Evolutionary conservation across 2,329 filamentous ascomycete genomes (phyloP).

Genomic region (Cladosporium sp.): DNA sequence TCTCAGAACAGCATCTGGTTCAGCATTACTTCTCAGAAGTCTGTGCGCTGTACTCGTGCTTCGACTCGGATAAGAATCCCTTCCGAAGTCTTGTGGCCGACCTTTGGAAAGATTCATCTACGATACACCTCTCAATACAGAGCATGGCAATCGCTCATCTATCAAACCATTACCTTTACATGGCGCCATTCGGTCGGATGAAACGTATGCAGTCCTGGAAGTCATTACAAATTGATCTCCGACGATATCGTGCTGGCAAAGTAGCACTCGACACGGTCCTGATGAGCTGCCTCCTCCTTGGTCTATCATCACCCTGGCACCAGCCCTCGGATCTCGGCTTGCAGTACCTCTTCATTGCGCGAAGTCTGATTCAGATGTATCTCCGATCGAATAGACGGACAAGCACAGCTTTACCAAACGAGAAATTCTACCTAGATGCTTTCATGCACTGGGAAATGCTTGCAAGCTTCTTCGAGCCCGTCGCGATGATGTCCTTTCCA

Average conservation of each 20-base stretch:
- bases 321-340: constrained; percentile 58
- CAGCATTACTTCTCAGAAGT: constrained; percentile 67
- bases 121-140: constrained; percentile 63
- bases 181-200: constrained; percentile 52
- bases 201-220: constrained; percentile 57
- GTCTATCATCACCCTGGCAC: constrained; percentile 63
- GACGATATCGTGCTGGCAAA: constrained; percentile 46
- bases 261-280: constrained; percentile 54
- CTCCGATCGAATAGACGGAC: constrained; percentile 45
- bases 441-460: constrained; percentile 63
- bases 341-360: constrained; percentile 54
- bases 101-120: constrained; percentile 60
- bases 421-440: constrained; percentile 56
- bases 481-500: constrained; percentile 39
- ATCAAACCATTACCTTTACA: constrained; percentile 59
- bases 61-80: constrained; percentile 63
- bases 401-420: constrained; percentile 41
- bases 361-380: constrained; percentile 40
- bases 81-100: constrained; percentile 61
- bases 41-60: constrained; percentile 64
- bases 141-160: constrained; percentile 66
- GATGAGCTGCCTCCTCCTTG: constrained; percentile 60
- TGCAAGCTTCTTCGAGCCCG: constrained; percentile 52
- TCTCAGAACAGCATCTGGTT: constrained; percentile 49
- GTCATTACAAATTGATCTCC: constrained; percentile 53